Conservation (phyloP, 139 green algal species). For the Chlorella vulgaris region DNA sequence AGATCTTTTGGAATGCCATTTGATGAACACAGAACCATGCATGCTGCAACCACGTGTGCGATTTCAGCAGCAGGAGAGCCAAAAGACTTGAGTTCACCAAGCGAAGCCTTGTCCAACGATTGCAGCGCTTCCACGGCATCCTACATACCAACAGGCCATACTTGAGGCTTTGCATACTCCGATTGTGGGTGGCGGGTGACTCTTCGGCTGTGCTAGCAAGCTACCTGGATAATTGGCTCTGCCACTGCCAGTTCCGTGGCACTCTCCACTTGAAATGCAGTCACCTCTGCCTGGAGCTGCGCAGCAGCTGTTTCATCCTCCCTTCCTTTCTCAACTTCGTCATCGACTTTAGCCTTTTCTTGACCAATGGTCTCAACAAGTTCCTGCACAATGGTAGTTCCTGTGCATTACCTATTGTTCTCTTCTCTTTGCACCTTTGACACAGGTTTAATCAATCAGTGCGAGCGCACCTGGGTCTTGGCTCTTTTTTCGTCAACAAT, state of each 20-base stretch:
- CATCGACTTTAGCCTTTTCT: conserved; percentile 90
- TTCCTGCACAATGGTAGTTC: conserved; percentile 45
- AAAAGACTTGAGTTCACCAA: conserved; percentile 94
- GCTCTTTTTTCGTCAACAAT: conserved; percentile 93
- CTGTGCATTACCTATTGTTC: neutral
- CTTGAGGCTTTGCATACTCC: neutral
- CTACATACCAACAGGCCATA: neutral
- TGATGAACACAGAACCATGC: conserved; percentile 84
- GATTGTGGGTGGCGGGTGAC: neutral
- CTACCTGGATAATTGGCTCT: conserved; percentile 82
- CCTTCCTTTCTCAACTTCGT: conserved; percentile 78
- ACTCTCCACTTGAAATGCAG: conserved; percentile 88
- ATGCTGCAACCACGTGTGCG: conserved; percentile 78
- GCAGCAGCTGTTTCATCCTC: conserved; percentile 74
- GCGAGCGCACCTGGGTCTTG: conserved; percentile 52
- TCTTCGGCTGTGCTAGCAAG: no score
- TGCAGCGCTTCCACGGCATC: conserved; percentile 89
- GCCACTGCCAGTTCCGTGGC: conserved; percentile 69
- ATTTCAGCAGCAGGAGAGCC: conserved; percentile 84
- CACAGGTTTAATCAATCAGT: neutral
- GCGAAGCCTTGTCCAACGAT: conserved; percentile 84
- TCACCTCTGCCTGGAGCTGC: conserved; percentile 66
- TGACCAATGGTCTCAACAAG: conserved; percentile 90
- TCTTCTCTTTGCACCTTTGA: no score
- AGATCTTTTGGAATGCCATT: conserved; percentile 79